These are phyloP conservation scores for Vitis vinifera DNA, from an alignment of 164 flowering plant genomes.

Conservation along the genomic window DNA sequence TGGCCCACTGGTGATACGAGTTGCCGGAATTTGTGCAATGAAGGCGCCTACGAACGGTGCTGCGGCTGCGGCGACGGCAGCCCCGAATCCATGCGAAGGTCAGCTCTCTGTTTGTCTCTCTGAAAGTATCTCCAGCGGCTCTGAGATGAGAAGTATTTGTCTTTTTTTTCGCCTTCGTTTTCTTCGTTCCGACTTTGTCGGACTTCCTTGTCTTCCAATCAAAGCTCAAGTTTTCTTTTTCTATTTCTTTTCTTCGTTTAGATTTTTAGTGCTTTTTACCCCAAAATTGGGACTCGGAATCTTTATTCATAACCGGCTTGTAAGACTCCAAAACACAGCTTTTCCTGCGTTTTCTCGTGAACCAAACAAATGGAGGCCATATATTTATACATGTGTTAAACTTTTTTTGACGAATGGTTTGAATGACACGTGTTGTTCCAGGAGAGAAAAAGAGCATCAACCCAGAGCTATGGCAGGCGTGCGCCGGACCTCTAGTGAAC, in stretches of 20 bases:
- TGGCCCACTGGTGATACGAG: background rate
- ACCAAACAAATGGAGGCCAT: slow-evolving; percentile 6
- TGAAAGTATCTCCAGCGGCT: background rate
- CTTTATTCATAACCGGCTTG: too few relatives aligned
- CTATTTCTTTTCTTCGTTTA: background rate
- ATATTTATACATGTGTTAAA: background rate
- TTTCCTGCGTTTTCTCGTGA: slow-evolving; percentile 4
- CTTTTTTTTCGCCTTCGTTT: background rate
- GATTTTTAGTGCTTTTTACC: too few relatives aligned
- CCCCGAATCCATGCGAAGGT: slow-evolving; percentile 51
- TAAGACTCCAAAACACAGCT: too few relatives aligned
- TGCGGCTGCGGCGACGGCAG: slow-evolving; percentile 31
- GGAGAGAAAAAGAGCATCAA: slow-evolving; percentile 80
- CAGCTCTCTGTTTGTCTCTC: slow-evolving; percentile 7
- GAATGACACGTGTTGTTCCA: slow-evolving; percentile 29
- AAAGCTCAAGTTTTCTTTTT: background rate
- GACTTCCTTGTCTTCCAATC: background rate
- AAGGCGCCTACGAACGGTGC: slow-evolving; percentile 47
- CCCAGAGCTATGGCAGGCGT: slow-evolving; percentile 94
- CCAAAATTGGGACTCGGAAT: too few relatives aligned
- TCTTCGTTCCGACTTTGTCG: slow-evolving; percentile 7
- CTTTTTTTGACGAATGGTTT: slow-evolving; percentile 4
- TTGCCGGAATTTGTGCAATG: slow-evolving; percentile 30
- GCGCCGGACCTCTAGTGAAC: slow-evolving; percentile 86
- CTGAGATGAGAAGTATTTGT: background rate